These are phyloP conservation scores for Gelatoporia subvermispora DNA, from an alignment of 768 basidiomycete genomes.

Conservation along the genomic window DNA sequence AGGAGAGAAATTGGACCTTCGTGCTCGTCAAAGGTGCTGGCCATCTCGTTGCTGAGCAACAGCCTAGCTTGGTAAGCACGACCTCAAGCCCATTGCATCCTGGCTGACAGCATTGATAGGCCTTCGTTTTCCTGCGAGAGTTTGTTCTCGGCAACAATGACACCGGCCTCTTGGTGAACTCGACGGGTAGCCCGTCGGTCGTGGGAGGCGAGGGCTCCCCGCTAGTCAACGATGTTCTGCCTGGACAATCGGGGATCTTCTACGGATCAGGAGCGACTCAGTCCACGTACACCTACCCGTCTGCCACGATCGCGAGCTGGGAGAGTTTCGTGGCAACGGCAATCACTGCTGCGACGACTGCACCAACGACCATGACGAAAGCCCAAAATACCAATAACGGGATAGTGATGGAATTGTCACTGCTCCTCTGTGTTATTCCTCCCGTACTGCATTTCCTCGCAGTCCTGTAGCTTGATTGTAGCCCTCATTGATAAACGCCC, in stretches of 20 bases:
- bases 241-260: constrained; percentile 51
- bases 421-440: no score
- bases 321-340: constrained; percentile 24
- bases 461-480: no score
- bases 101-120: constrained; percentile 31
- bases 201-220: constrained; percentile 48
- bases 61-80: constrained; percentile 40
- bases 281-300: constrained; percentile 22
- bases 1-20: constrained; percentile 61
- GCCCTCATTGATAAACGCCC: no score
- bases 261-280: constrained; percentile 37
- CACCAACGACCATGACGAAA: not conserved
- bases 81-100: not conserved
- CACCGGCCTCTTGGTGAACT: constrained; percentile 48
- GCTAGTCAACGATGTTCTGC: constrained; percentile 42
- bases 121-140: constrained; percentile 55
- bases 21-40: constrained; percentile 34
- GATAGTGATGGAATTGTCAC: no score
- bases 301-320: constrained; percentile 30
- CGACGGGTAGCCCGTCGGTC: constrained; percentile 25
- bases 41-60: constrained; percentile 33
- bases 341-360: constrained; percentile 7
- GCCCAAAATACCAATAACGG: no score
- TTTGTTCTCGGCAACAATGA: constrained; percentile 61
- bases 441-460: no score